Conservation (phyloP, 805 yeast genomes). For the Ogataea pini region DNA sequence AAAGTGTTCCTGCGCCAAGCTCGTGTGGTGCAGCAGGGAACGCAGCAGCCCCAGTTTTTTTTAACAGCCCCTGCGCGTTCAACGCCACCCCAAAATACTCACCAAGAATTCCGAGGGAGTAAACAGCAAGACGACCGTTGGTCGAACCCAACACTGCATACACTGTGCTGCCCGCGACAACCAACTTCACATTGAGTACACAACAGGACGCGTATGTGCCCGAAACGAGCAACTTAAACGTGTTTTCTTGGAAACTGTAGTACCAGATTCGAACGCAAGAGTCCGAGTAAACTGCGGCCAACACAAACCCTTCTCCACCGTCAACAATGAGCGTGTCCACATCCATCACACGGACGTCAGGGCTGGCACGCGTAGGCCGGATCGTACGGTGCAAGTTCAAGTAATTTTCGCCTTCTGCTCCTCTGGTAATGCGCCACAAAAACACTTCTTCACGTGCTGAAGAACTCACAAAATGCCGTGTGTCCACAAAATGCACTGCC, state of each 20-base stretch:
- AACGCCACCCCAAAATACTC: slow-evolving; percentile 13
- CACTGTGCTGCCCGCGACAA: slow-evolving; percentile 31
- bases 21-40: slow-evolving; percentile 1
- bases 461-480: slow-evolving; percentile 50
- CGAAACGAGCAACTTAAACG: slow-evolving; percentile 45
- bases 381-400: slow-evolving; percentile 53
- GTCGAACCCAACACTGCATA: slow-evolving; percentile 67
- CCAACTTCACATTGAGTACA: slow-evolving; percentile 59
- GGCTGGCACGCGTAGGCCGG: slow-evolving; percentile 55
- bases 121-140: slow-evolving; percentile 74
- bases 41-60: not conserved
- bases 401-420: slow-evolving; percentile 30
- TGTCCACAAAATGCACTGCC: slow-evolving; percentile 60
- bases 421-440: slow-evolving; percentile 64
- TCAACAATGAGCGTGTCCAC: slow-evolving; percentile 51
- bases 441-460: slow-evolving; percentile 89
- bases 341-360: slow-evolving; percentile 91
- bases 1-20: slow-evolving; percentile 15
- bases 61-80: not conserved
- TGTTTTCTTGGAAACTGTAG: slow-evolving; percentile 39
- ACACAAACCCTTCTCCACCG: slow-evolving; percentile 44
- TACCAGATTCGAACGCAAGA: slow-evolving; percentile 71
- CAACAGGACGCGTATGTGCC: slow-evolving; percentile 75
- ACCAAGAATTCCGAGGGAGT: slow-evolving; percentile 41
- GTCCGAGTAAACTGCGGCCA: slow-evolving; percentile 82